These are phyloP conservation scores for Polygonum maritimum DNA, from an alignment of 148 eudicot species.

Conservation along the genomic window DNA sequence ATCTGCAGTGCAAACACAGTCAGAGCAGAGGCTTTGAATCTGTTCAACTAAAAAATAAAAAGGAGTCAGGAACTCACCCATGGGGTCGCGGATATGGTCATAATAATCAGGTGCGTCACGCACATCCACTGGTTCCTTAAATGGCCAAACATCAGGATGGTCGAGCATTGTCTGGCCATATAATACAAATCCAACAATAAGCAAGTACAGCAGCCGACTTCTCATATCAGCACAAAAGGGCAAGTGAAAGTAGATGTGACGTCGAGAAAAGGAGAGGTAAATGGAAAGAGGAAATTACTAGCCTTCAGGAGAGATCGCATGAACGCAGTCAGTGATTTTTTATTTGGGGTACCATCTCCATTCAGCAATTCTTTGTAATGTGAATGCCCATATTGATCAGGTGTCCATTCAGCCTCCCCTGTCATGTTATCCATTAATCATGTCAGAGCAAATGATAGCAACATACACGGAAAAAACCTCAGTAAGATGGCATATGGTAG, in stretches of 20 bases:
- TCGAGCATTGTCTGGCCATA: conserved; percentile 68
- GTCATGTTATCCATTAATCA: conserved; percentile 6
- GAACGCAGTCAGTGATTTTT: conserved; percentile 54
- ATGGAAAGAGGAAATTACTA: conserved; percentile 8
- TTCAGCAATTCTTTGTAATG: conserved; percentile 40
- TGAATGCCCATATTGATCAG: conserved; percentile 93
- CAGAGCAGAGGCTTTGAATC: no score
- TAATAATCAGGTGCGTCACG: conserved; percentile 96
- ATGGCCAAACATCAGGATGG: conserved; percentile 97
- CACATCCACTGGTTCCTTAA: conserved; percentile 86
- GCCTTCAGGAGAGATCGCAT: conserved; percentile 90
- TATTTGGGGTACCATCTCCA: conserved; percentile 53
- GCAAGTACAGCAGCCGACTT: no score
- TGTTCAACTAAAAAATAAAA: neutral
- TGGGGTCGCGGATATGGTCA: conserved; percentile 86
- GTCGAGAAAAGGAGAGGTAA: no score
- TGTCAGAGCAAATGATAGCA: neutral
- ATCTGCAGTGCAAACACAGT: conserved; percentile 37
- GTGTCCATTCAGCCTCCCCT: conserved; percentile 97
- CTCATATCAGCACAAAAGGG: no score
- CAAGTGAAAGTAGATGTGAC: neutral
- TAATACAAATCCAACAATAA: conserved; percentile 1
- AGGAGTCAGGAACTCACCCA: conserved; percentile 39
- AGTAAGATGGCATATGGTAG: neutral
- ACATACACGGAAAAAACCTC: neutral